Percentiles rank a stretch among this genome's conserved stretches.
Conservation (phyloP, 2,329 filamentous ascomycete species). For the Alternaria gaisen region DNA sequence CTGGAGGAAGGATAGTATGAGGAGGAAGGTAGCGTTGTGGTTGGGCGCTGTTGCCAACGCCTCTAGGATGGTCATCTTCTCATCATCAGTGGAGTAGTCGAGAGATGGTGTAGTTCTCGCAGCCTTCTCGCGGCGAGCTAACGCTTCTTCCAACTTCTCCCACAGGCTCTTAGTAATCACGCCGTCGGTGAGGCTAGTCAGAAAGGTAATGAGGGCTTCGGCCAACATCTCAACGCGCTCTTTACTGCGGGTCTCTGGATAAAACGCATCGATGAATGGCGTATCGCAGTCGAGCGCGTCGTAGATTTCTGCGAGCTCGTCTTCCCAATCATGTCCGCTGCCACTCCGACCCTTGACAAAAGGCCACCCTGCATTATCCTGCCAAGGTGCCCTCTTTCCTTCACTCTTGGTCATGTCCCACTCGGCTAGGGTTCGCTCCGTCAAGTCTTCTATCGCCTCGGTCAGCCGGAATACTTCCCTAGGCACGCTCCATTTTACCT, state of each 20-base stretch:
- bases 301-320: slow-evolving; percentile 56
- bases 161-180: slow-evolving; percentile 77
- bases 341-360: slow-evolving; percentile 55
- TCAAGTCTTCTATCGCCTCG: slow-evolving; percentile 73
- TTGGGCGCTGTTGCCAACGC: slow-evolving; percentile 72
- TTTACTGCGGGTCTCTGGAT: slow-evolving; percentile 65
- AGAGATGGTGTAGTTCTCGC: slow-evolving; percentile 49
- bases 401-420: slow-evolving; percentile 66
- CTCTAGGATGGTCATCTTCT: slow-evolving; percentile 73
- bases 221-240: slow-evolving; percentile 78
- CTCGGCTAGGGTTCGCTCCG: slow-evolving; percentile 67
- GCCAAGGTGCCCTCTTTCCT: slow-evolving; percentile 61
- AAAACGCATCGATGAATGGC: slow-evolving; percentile 68
- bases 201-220: slow-evolving; percentile 76
- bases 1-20: slow-evolving; percentile 79
- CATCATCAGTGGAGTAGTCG: slow-evolving; percentile 58
- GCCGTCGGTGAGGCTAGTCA: slow-evolving; percentile 79
- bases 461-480: slow-evolving; percentile 90
- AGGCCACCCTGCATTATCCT: slow-evolving; percentile 65
- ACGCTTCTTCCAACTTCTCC: slow-evolving; percentile 52
- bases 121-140: slow-evolving; percentile 50
- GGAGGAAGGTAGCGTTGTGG: slow-evolving; percentile 89
- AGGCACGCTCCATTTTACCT: slow-evolving; percentile 79
- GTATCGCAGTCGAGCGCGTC: slow-evolving; percentile 78
- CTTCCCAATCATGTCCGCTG: slow-evolving; percentile 57